phyloP scores from a whole-genome alignment of 768 basidiomycete species.

The Termitomyces sp. region DNA sequence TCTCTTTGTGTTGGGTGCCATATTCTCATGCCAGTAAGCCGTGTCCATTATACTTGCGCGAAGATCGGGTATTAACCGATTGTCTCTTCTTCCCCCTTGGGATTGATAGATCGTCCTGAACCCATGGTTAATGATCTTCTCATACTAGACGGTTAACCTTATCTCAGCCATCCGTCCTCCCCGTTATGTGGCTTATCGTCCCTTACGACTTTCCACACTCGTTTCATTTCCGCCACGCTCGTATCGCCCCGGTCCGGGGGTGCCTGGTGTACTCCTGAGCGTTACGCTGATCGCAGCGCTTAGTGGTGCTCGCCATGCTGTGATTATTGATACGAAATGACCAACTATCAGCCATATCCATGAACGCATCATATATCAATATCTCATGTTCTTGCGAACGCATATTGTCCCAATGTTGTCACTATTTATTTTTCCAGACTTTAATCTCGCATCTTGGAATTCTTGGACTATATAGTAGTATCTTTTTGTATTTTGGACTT shows the following conservation, averaged over 20 bases:
- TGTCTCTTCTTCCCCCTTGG: constrained; percentile 4
- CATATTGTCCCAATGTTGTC: not conserved
- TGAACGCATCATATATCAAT: not conserved
- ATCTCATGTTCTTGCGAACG: not conserved
- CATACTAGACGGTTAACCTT: constrained; percentile 28
- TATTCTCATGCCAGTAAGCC: constrained; percentile 64
- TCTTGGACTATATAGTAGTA: not conserved
- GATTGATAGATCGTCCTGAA: constrained; percentile 62
- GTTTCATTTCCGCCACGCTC: not conserved
- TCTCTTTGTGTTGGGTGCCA: constrained; percentile 64
- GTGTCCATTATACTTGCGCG: not conserved
- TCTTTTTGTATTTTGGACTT: not conserved
- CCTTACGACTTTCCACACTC: not conserved
- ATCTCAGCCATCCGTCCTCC: not conserved
- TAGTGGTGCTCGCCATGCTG: not conserved
- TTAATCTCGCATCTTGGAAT: not conserved
- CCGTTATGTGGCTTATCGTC: not conserved
- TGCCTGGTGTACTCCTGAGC: not conserved
- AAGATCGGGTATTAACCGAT: not conserved
- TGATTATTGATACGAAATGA: not conserved
- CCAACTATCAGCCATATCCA: not conserved
- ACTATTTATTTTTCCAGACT: not conserved
- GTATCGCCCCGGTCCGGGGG: not conserved
- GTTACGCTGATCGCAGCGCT: not conserved
- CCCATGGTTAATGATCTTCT: constrained; percentile 84